phyloP scores from a whole-genome alignment of 2,329 filamentous ascomycete genomes.

The Colletotrichum sp. region DNA sequence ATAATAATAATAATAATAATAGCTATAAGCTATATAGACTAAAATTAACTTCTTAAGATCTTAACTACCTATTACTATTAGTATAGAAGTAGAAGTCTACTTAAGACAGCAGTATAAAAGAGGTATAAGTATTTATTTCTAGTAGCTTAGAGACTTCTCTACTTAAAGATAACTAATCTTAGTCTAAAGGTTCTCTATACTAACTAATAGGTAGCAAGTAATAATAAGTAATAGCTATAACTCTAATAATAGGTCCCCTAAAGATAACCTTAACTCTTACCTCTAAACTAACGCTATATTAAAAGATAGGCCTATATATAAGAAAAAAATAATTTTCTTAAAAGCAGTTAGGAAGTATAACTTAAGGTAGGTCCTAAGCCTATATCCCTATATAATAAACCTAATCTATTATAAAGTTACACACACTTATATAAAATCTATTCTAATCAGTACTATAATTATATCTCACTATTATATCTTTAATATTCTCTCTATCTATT shows the following conservation, averaged over 20 bases:
- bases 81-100: neutral
- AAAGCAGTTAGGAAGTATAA: too few species aligned
- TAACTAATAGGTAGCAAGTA: neutral
- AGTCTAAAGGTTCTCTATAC: neutral
- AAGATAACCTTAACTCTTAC: too few species aligned
- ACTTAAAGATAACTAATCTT: neutral
- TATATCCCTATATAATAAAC: too few species aligned
- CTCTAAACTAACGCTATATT: neutral
- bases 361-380: neutral
- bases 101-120: neutral
- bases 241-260: neutral
- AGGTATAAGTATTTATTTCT: neutral
- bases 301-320: neutral
- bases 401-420: neutral
- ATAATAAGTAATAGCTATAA: neutral
- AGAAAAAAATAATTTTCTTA: neutral
- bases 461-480: neutral
- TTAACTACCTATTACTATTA: neutral
- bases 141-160: too few species aligned
- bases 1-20: neutral
- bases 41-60: neutral
- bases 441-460: neutral
- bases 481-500: neutral
- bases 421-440: neutral
- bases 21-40: too few species aligned